Percentiles rank a stretch among this genome's conserved stretches.
phyloP scores from a whole-genome alignment of 1,284 basidiomycete genomes.

The Ustilago trichophora region DNA sequence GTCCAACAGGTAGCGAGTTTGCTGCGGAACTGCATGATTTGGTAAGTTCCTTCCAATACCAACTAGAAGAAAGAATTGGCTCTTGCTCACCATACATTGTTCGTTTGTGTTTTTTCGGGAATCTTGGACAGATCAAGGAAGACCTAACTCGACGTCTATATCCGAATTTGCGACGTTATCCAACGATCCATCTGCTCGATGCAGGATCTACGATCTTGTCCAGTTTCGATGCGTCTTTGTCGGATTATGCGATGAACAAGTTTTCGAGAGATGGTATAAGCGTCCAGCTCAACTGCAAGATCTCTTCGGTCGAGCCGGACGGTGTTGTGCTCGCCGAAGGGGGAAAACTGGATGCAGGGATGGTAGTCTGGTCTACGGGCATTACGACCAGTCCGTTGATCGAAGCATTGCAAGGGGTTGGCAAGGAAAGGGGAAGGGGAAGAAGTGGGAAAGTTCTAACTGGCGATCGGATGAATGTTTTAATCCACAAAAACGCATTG shows the following conservation, averaged over 20 bases:
- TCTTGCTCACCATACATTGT: no score
- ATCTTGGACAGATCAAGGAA: slow-evolving; percentile 51
- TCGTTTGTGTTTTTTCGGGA: no score
- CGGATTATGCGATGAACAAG: slow-evolving; percentile 58
- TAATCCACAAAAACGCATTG: not conserved
- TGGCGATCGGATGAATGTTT: slow-evolving; percentile 26
- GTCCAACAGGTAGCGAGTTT: slow-evolving; percentile 50
- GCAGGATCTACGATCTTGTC: slow-evolving; percentile 57
- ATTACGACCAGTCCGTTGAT: slow-evolving; percentile 82
- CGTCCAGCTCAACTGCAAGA: slow-evolving; percentile 23
- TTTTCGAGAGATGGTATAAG: slow-evolving; percentile 47
- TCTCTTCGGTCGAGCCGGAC: slow-evolving; percentile 30
- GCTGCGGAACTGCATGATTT: slow-evolving; percentile 84
- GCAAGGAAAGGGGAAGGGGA: slow-evolving; percentile 75
- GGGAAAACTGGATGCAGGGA: slow-evolving; percentile 68
- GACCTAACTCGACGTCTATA: slow-evolving; percentile 75
- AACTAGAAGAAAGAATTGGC: no score
- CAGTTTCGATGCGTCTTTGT: slow-evolving; percentile 55
- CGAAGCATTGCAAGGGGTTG: slow-evolving; percentile 71
- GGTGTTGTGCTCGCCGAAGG: not conserved
- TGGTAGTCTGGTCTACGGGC: slow-evolving; percentile 85
- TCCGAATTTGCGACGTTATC: slow-evolving; percentile 47
- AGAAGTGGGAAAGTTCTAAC: slow-evolving; percentile 73
- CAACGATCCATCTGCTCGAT: slow-evolving; percentile 48
- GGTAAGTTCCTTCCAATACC: no score